Conservation (phyloP, 2,329 filamentous ascomycete species). For the Tolypocladium paradoxum region DNA sequence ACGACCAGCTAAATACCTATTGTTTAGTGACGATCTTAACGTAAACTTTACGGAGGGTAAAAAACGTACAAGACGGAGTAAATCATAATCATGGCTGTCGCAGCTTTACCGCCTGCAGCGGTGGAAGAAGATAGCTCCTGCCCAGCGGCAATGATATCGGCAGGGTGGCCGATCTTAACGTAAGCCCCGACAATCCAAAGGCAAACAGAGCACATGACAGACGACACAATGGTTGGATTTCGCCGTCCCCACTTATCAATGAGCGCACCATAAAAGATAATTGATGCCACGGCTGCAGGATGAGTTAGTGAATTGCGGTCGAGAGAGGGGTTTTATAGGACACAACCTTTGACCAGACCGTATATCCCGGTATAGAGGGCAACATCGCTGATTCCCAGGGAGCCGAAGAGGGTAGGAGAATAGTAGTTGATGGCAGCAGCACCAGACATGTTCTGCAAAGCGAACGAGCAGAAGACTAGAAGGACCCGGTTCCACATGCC, state of each 20-base stretch:
- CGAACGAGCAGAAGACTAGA: constrained; percentile 26
- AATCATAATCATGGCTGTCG: constrained; percentile 43
- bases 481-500: constrained; percentile 29
- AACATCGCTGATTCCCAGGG: too few relatives aligned
- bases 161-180: constrained; percentile 39
- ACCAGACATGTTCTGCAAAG: constrained; percentile 29
- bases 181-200: constrained; percentile 43
- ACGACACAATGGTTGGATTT: too few relatives aligned
- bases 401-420: not conserved
- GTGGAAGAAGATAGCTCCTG: constrained; percentile 29
- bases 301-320: too few relatives aligned
- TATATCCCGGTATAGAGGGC: too few relatives aligned
- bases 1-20: constrained; percentile 25
- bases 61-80: constrained; percentile 38
- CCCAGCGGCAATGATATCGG: constrained; percentile 31
- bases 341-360: too few relatives aligned
- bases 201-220: constrained; percentile 17
- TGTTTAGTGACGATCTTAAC: not conserved
- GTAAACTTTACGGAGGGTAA: accelerated
- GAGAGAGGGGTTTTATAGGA: too few relatives aligned
- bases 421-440: constrained; percentile 32
- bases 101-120: constrained; percentile 36
- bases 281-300: too few relatives aligned
- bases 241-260: too few relatives aligned
- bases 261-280: too few relatives aligned